Percentiles rank a stretch among this genome's conserved stretches.
phyloP scores from a whole-genome alignment of 1,284 basidiomycete genomes.

The Sporisorium scitamineum region DNA sequence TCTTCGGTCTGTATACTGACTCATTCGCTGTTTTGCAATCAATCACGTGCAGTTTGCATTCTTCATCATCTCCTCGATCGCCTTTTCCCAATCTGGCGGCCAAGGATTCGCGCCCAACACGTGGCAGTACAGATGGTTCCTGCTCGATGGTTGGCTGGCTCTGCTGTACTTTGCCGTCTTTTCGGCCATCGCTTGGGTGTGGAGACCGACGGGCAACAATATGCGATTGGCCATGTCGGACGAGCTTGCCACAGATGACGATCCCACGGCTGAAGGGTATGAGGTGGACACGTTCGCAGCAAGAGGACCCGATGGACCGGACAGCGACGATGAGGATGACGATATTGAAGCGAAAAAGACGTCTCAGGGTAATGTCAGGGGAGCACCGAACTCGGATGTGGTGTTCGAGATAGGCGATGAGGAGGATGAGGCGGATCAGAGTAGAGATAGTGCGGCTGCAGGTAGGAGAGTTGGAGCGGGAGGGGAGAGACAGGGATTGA shows the following conservation, averaged over 20 bases:
- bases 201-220: slow-evolving; percentile 93
- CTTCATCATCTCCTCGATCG: slow-evolving; percentile 90
- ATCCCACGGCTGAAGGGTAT: slow-evolving; percentile 80
- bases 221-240: slow-evolving; percentile 74
- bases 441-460: slow-evolving; percentile 4
- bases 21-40: background rate
- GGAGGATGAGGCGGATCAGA: slow-evolving; percentile 50
- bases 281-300: slow-evolving; percentile 78
- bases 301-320: slow-evolving; percentile 38
- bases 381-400: slow-evolving; percentile 36
- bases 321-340: slow-evolving; percentile 54
- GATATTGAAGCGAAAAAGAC: slow-evolving; percentile 38
- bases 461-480: slow-evolving; percentile 1
- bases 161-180: slow-evolving; percentile 77
- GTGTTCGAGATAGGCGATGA: slow-evolving; percentile 63
- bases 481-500: slow-evolving; percentile 45
- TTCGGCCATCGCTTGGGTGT: slow-evolving; percentile 84
- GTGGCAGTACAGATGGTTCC: slow-evolving; percentile 95
- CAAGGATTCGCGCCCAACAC: slow-evolving; percentile 93
- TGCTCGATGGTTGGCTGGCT: slow-evolving; percentile 94
- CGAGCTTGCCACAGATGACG: slow-evolving; percentile 79
- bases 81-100: slow-evolving; percentile 87
- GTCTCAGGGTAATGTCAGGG: slow-evolving; percentile 13
- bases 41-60: slow-evolving; percentile 73
- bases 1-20: background rate